These are phyloP conservation scores for Fusarium graminum DNA, from an alignment of 2,329 filamentous ascomycete genomes.

Conservation along the genomic window DNA sequence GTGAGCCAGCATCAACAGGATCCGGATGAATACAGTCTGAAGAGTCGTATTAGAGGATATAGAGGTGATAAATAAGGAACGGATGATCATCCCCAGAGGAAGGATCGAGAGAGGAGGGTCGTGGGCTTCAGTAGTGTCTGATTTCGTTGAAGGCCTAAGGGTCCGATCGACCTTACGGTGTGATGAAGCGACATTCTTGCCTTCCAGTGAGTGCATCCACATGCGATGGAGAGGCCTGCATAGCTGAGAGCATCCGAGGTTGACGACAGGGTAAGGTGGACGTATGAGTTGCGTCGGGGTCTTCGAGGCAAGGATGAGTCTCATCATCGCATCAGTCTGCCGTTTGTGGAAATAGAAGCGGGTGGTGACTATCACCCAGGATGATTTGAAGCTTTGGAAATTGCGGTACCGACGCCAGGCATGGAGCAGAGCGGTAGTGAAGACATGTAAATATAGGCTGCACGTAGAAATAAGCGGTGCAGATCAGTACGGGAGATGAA, in stretches of 20 bases:
- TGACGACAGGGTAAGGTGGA: background rate
- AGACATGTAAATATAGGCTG: background rate
- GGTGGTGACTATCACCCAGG: background rate
- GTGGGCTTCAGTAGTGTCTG: slow-evolving; percentile 14
- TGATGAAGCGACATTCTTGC: background rate
- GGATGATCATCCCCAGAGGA: slow-evolving; percentile 73
- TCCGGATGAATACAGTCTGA: slow-evolving; percentile 74
- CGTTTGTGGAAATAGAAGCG: background rate
- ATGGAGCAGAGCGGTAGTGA: background rate
- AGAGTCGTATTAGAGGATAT: slow-evolving; percentile 78
- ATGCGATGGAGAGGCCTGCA: background rate
- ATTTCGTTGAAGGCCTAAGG: background rate
- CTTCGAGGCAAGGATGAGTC: background rate
- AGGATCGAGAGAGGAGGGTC: slow-evolving; percentile 70
- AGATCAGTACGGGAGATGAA: background rate
- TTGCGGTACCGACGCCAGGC: no score
- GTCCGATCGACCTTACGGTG: slow-evolving; percentile 28
- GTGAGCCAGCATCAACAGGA: slow-evolving; percentile 77
- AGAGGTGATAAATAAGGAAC: slow-evolving; percentile 75
- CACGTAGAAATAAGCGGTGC: background rate
- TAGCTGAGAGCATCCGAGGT: no score
- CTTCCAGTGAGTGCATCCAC: background rate
- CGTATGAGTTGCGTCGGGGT: background rate
- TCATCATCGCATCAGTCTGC: background rate
- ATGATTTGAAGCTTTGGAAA: background rate